A percentile compares a stretch with the other conserved stretches of the same genome.
Evolutionary conservation across 208 protist genomes (phyloP).

Genomic region (Lotmaria passim): DNA sequence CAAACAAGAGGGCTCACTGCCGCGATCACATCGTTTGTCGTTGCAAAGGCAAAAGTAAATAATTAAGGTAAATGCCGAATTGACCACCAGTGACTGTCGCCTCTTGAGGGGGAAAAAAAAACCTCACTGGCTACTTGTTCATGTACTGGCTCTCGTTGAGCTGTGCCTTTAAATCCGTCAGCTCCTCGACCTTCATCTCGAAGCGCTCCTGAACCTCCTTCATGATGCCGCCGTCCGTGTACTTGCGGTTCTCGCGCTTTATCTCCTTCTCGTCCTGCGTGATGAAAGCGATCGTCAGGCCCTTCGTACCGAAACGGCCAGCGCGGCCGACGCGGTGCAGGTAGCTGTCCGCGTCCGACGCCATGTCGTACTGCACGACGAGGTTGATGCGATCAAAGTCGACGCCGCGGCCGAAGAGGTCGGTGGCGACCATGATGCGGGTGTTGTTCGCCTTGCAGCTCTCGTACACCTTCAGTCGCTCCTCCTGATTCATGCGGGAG

Average conservation of each 20-base stretch:
- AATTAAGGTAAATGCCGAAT: no score
- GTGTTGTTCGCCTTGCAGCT: slow-evolving; percentile 98
- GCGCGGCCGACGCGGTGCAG: slow-evolving; percentile 97
- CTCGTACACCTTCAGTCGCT: slow-evolving; percentile 90
- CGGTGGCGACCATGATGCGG: slow-evolving; percentile 99
- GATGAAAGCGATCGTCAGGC: slow-evolving; percentile 99
- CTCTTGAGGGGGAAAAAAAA: no score
- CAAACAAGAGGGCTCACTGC: no score
- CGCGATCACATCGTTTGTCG: no score
- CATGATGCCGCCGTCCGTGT: slow-evolving; percentile 92
- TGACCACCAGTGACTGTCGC: no score
- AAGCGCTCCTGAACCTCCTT: slow-evolving; percentile 98
- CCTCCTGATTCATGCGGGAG: slow-evolving; percentile 94
- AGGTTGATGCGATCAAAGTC: slow-evolving; percentile 99
- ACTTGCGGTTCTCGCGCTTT: slow-evolving; percentile 86
- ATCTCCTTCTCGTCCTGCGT: slow-evolving; percentile 94
- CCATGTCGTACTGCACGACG: slow-evolving; percentile 99
- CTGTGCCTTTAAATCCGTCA: slow-evolving; percentile 94
- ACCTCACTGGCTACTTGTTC: no score
- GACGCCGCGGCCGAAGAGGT: slow-evolving; percentile 99
- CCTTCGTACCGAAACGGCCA: slow-evolving; percentile 99
- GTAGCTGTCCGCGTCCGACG: slow-evolving; percentile 96
- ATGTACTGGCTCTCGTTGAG: slow-evolving; percentile 92
- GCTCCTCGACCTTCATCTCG: slow-evolving; percentile 96
- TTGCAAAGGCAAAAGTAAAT: no score